These are phyloP conservation scores for Linum lewisii DNA, from an alignment of 345 rosid species.

Conservation along the genomic window DNA sequence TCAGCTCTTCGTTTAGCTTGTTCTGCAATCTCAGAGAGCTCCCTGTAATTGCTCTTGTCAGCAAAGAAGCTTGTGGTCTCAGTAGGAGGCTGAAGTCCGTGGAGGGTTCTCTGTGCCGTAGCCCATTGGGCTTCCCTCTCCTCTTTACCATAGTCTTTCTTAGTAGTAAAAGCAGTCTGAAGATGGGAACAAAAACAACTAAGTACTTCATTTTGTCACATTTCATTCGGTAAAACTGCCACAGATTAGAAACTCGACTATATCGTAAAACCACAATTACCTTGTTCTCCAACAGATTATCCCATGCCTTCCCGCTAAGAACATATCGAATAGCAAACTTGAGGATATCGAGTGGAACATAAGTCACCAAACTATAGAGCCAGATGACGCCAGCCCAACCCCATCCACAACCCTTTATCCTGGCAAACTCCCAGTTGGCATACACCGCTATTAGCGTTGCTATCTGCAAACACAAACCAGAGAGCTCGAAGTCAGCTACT, in stretches of 20 bases:
- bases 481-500: no score
- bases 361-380: conserved; percentile 68
- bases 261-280: conserved; percentile 15
- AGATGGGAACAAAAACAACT: neutral
- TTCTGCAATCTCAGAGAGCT: conserved; percentile 93
- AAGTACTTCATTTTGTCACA: neutral
- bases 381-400: conserved; percentile 97
- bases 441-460: conserved; percentile 79
- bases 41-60: conserved; percentile 66
- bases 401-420: conserved; percentile 69
- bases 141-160: conserved; percentile 84
- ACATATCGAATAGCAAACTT: conserved; percentile 60
- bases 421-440: conserved; percentile 73
- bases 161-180: conserved; percentile 83
- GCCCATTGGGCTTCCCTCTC: conserved; percentile 98
- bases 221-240: neutral
- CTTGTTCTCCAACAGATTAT: conserved; percentile 70
- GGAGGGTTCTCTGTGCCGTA: conserved; percentile 81
- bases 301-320: conserved; percentile 79
- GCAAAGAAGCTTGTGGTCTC: conserved; percentile 35
- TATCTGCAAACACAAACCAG: conserved; percentile 24
- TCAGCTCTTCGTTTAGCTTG: conserved; percentile 96
- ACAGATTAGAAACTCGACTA: no score
- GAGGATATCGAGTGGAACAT: conserved; percentile 66
- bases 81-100: conserved; percentile 71